These are phyloP conservation scores for Talaromyces atroroseus DNA, from an alignment of 2,329 filamentous ascomycete species.

Conservation along the genomic window DNA sequence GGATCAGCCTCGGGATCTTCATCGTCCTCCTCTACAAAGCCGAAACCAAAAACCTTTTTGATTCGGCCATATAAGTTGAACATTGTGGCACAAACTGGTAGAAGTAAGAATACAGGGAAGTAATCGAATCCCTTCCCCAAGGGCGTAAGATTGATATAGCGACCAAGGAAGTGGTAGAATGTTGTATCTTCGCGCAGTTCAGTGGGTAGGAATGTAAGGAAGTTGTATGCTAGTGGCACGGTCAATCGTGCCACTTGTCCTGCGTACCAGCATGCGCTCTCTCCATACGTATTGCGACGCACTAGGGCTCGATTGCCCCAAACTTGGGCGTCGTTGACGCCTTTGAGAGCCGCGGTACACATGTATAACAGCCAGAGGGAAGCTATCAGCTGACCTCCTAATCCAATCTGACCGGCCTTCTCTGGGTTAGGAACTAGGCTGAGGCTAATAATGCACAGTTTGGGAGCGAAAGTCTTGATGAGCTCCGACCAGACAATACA, in stretches of 20 bases:
- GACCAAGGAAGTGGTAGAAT: constrained; percentile 83
- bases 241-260: constrained; percentile 88
- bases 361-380: constrained; percentile 93
- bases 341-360: constrained; percentile 81
- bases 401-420: constrained; percentile 69
- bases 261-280: constrained; percentile 93
- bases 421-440: constrained; percentile 62
- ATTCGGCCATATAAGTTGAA: constrained; percentile 87
- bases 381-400: constrained; percentile 78
- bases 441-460: constrained; percentile 64
- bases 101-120: constrained; percentile 80
- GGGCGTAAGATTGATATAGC: constrained; percentile 74
- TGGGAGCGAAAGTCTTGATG: constrained; percentile 72
- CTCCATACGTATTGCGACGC: constrained; percentile 81
- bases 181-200: constrained; percentile 69
- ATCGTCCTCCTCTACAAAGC: constrained; percentile 67
- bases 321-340: constrained; percentile 89
- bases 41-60: constrained; percentile 71
- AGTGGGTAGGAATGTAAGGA: constrained; percentile 77
- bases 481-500: constrained; percentile 92
- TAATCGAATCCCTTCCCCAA: constrained; percentile 79
- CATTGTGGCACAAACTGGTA: constrained; percentile 77
- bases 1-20: constrained; percentile 57
- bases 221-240: constrained; percentile 92
- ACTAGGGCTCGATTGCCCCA: constrained; percentile 94